Percentiles rank a stretch among this genome's conserved stretches.
Conservation (phyloP, 2,329 filamentous ascomycete species). For the Hyphodiscus sp. region DNA sequence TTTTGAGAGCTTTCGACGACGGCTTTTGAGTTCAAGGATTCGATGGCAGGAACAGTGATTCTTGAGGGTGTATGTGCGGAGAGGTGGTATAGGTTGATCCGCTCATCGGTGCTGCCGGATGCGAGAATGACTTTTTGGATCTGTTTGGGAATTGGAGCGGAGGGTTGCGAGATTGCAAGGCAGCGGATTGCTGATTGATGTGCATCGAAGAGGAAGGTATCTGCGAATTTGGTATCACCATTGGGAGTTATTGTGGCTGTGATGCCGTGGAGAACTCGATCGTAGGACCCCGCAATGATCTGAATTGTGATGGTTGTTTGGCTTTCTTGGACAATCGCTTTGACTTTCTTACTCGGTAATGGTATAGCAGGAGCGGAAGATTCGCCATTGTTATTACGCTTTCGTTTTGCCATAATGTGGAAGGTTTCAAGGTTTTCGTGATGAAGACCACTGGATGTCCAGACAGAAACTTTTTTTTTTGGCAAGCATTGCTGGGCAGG, state of each 20-base stretch:
- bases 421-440: neutral
- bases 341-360: conserved; percentile 23
- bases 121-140: conserved; percentile 82
- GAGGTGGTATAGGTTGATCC: conserved; percentile 89
- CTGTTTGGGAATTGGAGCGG: conserved; percentile 52
- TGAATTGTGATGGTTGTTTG: conserved; percentile 58
- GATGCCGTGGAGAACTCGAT: conserved; percentile 84
- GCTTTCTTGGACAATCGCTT: conserved; percentile 14
- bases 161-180: conserved; percentile 75
- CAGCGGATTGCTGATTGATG: conserved; percentile 87
- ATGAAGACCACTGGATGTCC: neutral
- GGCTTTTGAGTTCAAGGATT: conserved; percentile 62
- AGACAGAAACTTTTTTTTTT: neutral
- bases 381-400: conserved; percentile 22
- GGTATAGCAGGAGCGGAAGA: conserved; percentile 6
- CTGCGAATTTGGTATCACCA: conserved; percentile 61
- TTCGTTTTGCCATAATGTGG: conserved; percentile 29
- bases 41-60: conserved; percentile 52
- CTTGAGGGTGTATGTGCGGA: conserved; percentile 61
- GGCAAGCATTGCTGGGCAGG: no score
- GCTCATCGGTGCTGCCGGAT: conserved; percentile 86
- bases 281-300: conserved; percentile 89
- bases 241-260: conserved; percentile 59
- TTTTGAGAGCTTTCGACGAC: conserved; percentile 83
- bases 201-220: conserved; percentile 93